phyloP scores from a whole-genome alignment of 1,284 basidiomycete species.

The Malassezia vespertilionis region DNA sequence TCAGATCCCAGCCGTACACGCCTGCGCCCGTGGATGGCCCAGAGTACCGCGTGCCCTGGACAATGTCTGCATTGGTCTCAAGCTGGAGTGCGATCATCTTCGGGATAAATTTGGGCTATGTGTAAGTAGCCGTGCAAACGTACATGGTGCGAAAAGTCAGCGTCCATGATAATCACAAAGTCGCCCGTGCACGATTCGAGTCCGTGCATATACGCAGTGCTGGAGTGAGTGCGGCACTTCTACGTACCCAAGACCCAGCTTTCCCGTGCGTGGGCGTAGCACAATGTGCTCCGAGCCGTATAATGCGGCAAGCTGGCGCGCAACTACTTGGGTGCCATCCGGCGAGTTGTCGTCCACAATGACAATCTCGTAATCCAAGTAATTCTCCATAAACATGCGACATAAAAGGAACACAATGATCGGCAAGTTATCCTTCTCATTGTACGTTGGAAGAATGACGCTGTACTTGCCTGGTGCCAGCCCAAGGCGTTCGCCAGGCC shows the following conservation, averaged over 20 bases:
- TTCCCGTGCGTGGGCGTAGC: slow-evolving; percentile 70
- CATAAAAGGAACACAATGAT: slow-evolving; percentile 53
- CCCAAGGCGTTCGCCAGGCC: neutral
- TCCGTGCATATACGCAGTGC: slow-evolving; percentile 83
- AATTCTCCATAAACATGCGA: slow-evolving; percentile 21
- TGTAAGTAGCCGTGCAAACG: slow-evolving; percentile 34
- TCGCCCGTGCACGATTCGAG: slow-evolving; percentile 77
- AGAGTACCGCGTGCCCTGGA: slow-evolving; percentile 32
- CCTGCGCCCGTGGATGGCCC: slow-evolving; percentile 30
- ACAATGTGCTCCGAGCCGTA: slow-evolving; percentile 78
- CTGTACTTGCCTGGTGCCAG: slow-evolving; percentile 16
- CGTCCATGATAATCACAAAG: slow-evolving; percentile 93
- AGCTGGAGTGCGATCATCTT: slow-evolving; percentile 27
- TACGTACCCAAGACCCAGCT: slow-evolving; percentile 70
- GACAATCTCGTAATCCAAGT: slow-evolving; percentile 65
- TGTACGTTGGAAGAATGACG: slow-evolving; percentile 83
- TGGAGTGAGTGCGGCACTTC: slow-evolving; percentile 38
- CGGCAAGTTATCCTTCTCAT: slow-evolving; percentile 80
- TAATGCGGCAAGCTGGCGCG: slow-evolving; percentile 60
- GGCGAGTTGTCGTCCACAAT: slow-evolving; percentile 83
- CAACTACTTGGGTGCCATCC: slow-evolving; percentile 80
- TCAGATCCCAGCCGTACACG: slow-evolving; percentile 34
- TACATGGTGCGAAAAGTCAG: slow-evolving; percentile 88
- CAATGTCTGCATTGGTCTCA: slow-evolving; percentile 25
- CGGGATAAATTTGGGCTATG: slow-evolving; percentile 30